Percentiles rank a stretch among this genome's conserved stretches.
phyloP scores from a whole-genome alignment of 768 basidiomycete genomes.

The Mycena haematopus region DNA sequence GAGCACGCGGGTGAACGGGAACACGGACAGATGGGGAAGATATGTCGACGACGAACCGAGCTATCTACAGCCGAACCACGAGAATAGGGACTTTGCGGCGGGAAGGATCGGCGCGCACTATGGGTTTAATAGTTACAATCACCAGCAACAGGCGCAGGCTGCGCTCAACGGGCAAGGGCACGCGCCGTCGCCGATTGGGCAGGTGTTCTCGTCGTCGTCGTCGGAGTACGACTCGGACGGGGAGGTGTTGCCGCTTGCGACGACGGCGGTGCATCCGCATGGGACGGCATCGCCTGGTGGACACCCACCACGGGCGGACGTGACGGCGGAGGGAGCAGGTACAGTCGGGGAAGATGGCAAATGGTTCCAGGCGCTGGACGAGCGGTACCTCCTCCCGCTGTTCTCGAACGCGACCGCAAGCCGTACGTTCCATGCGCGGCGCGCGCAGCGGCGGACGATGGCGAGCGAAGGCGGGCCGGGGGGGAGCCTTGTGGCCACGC shows the following conservation, averaged over 20 bases:
- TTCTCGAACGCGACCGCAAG: slow-evolving; percentile 94
- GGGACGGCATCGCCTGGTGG: slow-evolving; percentile 8
- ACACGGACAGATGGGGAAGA: slow-evolving; percentile 47
- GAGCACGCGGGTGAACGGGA: slow-evolving; percentile 39
- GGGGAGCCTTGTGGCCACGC: slow-evolving; percentile 38
- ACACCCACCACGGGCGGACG: slow-evolving; percentile 33
- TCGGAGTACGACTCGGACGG: slow-evolving; percentile 83
- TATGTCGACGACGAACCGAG: slow-evolving; percentile 53
- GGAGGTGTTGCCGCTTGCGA: slow-evolving; percentile 81
- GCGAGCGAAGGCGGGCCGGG: slow-evolving; percentile 39
- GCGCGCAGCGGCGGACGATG: slow-evolving; percentile 57
- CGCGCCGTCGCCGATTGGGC: slow-evolving; percentile 33
- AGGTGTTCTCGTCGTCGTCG: slow-evolving; percentile 71
- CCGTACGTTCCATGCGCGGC: slow-evolving; percentile 82
- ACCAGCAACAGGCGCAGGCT: slow-evolving; percentile 47
- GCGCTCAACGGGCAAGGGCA: neutral
- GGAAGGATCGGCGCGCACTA: slow-evolving; percentile 66
- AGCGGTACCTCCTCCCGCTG: slow-evolving; percentile 90
- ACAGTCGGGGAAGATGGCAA: slow-evolving; percentile 73
- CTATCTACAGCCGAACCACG: slow-evolving; percentile 38
- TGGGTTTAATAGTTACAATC: slow-evolving; percentile 56
- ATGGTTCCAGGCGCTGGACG: slow-evolving; percentile 96
- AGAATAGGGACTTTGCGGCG: slow-evolving; percentile 32
- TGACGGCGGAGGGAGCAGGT: slow-evolving; percentile 18
- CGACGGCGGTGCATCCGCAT: slow-evolving; percentile 45